Base-by-base conservation (phyloP, 2,329 filamentous ascomycete genomes). In the Aspergillus awamori region DNA sequence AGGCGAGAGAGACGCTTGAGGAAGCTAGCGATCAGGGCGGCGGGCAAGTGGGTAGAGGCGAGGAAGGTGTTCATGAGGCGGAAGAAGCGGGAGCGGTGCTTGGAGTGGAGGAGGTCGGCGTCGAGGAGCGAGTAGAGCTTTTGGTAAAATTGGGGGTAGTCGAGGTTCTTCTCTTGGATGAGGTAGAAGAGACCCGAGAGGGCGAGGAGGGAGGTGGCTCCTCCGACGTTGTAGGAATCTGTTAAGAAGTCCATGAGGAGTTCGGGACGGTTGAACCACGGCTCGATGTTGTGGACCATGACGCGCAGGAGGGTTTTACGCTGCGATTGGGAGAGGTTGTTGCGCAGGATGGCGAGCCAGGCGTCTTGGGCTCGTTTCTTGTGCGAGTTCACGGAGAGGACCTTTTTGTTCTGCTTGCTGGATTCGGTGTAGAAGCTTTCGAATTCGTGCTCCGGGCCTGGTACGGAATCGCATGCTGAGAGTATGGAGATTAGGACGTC, bases 61-160 rank as follows among this genome's bases (percentile, higher is more conserved):
- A 99, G 84, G 78, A 98, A 99, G 3, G 89, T 93, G 70, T 97
- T 92, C 60, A 99, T 81, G 15, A 98, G 84, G 54, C 95, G 90
- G 80, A 99, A 95, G 79, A 99, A 97, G 59, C 89, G 88, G 20
- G 93, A 96, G 55, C 95, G 89, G 79, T 99, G 90, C 77, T 95
- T 97, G 20, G 93, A 97, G 80, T 99, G 93, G 51, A 99, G 82
- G 8, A 98, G 85, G 53, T 92, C 87, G 39, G 88, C 85, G 77
- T 98, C 91, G 3, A 99, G 85, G 1, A 99, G 84, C 8, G 92
- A 96, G 80, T 99, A 99, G 2, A 99, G 87, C 76, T 97, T 98
- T 57, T 84, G 79, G 79, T 96, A 99, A 79, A 99, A 99, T 33
- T 89, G 89, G 1, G 93, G 93, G 75, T 99, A 99, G 78, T 99